Percentiles rank a stretch among this genome's conserved stretches.
Evolutionary conservation across 192 early-diverging fungal species (phyloP).

Genomic region (Coemansia sp.): DNA sequence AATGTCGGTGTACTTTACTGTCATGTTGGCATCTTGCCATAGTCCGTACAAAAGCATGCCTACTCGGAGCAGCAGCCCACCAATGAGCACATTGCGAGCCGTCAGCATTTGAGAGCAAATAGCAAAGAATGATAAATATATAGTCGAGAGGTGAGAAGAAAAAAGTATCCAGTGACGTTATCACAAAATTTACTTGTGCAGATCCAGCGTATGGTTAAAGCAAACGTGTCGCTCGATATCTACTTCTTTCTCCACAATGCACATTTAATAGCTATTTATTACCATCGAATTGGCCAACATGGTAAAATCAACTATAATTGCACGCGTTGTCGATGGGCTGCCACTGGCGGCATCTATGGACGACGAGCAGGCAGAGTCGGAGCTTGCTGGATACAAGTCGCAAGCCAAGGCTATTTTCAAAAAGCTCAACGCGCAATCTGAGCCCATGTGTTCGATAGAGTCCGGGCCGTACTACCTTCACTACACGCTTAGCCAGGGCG

Average conservation of each 20-base stretch:
- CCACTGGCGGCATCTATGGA: slow-evolving; percentile 96
- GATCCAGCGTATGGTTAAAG: background rate
- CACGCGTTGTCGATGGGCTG: slow-evolving; percentile 88
- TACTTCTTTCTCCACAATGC: background rate
- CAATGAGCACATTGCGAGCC: slow-evolving; percentile 29
- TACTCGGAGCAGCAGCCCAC: slow-evolving; percentile 59
- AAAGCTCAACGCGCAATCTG: slow-evolving; percentile 80
- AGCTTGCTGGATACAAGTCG: slow-evolving; percentile 89
- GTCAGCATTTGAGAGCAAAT: slow-evolving; percentile 25
- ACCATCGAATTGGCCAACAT: slow-evolving; percentile 47
- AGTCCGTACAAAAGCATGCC: slow-evolving; percentile 78
- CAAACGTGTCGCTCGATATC: no score
- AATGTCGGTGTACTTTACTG: slow-evolving; percentile 98
- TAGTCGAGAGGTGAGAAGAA: background rate
- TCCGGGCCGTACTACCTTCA: slow-evolving; percentile 88
- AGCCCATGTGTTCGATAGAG: slow-evolving; percentile 93
- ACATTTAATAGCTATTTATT: background rate
- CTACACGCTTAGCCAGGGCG: slow-evolving; percentile 91
- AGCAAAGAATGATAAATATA: background rate
- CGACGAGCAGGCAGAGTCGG: slow-evolving; percentile 78
- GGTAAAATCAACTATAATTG: slow-evolving; percentile 95
- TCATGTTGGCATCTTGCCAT: slow-evolving; percentile 83
- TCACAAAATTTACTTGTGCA: background rate
- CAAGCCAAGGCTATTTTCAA: slow-evolving; percentile 95
- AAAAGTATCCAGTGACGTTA: background rate